phyloP scores from a whole-genome alignment of 306 rosid genomes.

The Pachyrhizus erosus region DNA sequence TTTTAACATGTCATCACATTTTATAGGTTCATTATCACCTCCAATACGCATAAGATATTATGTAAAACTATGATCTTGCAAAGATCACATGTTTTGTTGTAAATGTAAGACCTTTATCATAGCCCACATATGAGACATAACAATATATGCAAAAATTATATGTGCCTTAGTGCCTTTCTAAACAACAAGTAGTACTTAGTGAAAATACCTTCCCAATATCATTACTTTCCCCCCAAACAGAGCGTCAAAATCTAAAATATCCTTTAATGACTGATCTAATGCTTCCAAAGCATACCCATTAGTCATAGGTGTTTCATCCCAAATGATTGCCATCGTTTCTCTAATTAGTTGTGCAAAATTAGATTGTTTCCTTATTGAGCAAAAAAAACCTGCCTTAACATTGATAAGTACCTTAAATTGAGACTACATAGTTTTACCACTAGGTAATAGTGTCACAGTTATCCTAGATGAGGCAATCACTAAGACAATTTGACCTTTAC shows the following conservation, averaged over 20 bases:
- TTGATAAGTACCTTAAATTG: neutral
- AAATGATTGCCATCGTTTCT: neutral
- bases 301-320: no score
- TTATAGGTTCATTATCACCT: neutral
- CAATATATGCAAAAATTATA: neutral
- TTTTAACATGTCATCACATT: neutral
- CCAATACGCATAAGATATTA: neutral
- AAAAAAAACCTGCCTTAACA: neutral
- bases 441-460: neutral
- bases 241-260: neutral
- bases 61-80: neutral
- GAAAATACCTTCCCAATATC: neutral
- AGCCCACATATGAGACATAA: neutral
- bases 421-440: neutral
- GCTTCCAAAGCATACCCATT: neutral
- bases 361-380: neutral
- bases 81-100: neutral
- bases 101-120: neutral
- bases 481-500: no score
- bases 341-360: neutral
- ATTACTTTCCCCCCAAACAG: neutral
- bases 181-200: neutral
- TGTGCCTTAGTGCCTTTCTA: neutral
- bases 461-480: neutral
- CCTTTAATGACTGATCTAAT: neutral